Evolutionary conservation across 768 basidiomycete species (phyloP), one percentile per base, ranked within the genome.

Genomic region (Collybiopsis confluens): DNA sequence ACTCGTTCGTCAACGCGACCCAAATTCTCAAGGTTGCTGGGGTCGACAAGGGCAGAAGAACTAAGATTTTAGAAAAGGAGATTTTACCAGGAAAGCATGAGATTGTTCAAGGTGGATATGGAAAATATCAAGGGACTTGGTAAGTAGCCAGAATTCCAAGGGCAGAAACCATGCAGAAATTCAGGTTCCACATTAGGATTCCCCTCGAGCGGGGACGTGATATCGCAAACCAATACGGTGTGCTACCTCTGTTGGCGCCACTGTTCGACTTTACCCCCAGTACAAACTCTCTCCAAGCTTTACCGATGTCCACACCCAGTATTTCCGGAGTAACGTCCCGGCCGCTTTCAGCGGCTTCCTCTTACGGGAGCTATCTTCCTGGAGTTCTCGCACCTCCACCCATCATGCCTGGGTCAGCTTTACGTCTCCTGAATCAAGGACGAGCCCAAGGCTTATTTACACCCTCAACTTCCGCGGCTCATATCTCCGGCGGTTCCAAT

Each of bases 61-160:
- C 96, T 15, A 98, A 98, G 80, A 97, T 98, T 51, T 75, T 92
- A 13, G 90, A 98, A 78, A 97, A 95, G 69, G 96, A 99, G 73
- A 92, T 99, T 58, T 80, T 95, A 40, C 89, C 90, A 54, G 94
- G 93, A 44, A 88, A 89, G 70, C 92, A 97, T 69, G 96, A 99
- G 70, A 98, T 98, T 68, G 92, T 99, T 4, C 97, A 98, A 69
- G 97, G 97, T 36, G 97, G 97, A 27, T 98, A 98, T 66, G 97
- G 97, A 23, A 96, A 98, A 74, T 99, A 98, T 68, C 97, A 99
- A 69, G 97, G 97, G 59, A 98, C 96, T 54, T 99, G 97, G 96
- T 96, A 64, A 65, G 85, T 63, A 52, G 51, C 55, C 26, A n/a
- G 55, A 95, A 98, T 62, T 97, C 95, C 1, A 86, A 98, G 41